A percentile compares a stretch with the other conserved stretches of the same genome.
These are phyloP conservation scores for Daedalea quercina DNA, from an alignment of 768 basidiomycete genomes.

Conservation along the genomic window DNA sequence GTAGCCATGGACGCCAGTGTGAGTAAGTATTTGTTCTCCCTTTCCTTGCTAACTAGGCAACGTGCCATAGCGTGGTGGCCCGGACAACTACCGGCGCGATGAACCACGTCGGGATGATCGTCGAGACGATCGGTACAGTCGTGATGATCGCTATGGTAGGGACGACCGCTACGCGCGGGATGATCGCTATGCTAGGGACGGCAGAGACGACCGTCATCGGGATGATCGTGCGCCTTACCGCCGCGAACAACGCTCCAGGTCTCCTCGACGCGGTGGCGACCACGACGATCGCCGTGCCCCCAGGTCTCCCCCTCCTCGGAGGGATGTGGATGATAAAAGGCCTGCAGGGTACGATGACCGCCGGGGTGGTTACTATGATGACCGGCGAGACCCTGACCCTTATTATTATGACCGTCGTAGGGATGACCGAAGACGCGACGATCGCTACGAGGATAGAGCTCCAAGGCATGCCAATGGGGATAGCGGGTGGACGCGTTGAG, in stretches of 20 bases:
- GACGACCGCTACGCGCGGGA: constrained; percentile 17
- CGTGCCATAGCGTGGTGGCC: constrained; percentile 39
- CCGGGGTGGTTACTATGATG: constrained; percentile 74
- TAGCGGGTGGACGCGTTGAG: constrained; percentile 30
- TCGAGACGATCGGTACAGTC: constrained; percentile 31
- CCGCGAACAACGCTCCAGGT: constrained; percentile 80
- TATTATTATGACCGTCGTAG: constrained; percentile 86
- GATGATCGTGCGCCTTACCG: constrained; percentile 46
- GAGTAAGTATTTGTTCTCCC: constrained; percentile 17
- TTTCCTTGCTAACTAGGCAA: too few species aligned
- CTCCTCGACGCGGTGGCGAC: constrained; percentile 61
- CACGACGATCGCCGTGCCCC: constrained; percentile 72
- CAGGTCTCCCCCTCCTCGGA: constrained; percentile 76
- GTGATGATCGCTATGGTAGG: constrained; percentile 43
- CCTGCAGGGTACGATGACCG: constrained; percentile 92
- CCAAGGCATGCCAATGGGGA: constrained; percentile 73
- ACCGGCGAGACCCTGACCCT: constrained; percentile 77
- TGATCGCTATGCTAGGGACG: constrained; percentile 26
- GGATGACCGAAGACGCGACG: constrained; percentile 78
- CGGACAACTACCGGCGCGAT: constrained; percentile 22
- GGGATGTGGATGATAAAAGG: constrained; percentile 80
- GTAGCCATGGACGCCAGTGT: constrained; percentile 63
- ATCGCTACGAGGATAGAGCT: constrained; percentile 70
- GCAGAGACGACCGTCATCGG: constrained; percentile 28
- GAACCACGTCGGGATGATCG: constrained; percentile 29